These are phyloP conservation scores for Rhizomucor miehei DNA, from an alignment of 371 early-diverging fungal species.

Conservation along the genomic window DNA sequence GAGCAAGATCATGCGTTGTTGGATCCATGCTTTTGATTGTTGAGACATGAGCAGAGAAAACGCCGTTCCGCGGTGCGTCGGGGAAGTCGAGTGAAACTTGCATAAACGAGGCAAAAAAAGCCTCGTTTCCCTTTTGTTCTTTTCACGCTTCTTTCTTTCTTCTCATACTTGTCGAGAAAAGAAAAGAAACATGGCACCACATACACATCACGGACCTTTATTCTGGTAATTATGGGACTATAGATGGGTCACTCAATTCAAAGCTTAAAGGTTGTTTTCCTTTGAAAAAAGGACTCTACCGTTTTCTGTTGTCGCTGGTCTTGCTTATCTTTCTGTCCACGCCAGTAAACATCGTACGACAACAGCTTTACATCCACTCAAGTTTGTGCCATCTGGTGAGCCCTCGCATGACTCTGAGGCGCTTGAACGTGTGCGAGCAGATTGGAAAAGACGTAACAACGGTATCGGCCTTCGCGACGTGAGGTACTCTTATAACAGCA, in stretches of 20 bases:
- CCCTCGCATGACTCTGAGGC: conserved; percentile 31
- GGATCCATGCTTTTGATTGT: conserved; percentile 44
- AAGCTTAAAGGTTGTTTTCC: no score
- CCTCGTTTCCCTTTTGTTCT: neutral
- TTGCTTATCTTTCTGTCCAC: no score
- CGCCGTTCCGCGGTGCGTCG: no score
- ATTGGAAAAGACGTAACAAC: conserved; percentile 37
- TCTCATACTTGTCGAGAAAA: neutral
- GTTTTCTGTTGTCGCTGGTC: no score
- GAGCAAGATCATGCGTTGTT: conserved; percentile 33
- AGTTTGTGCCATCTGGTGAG: conserved; percentile 33
- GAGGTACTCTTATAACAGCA: conserved; percentile 21
- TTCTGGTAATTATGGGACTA: no score
- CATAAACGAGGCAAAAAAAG: neutral
- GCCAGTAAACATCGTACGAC: no score
- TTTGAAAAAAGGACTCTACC: no score
- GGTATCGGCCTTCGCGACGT: conserved; percentile 45
- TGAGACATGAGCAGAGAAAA: conserved; percentile 20
- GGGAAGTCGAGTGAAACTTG: neutral
- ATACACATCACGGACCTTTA: no score
- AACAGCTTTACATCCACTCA: conserved; percentile 20
- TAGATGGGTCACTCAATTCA: no score
- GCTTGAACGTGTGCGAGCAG: conserved; percentile 36
- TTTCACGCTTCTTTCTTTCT: neutral
- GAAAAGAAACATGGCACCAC: no score